Base-by-base conservation (phyloP, 768 basidiomycete genomes). In the Gymnopilus dilepis region DNA sequence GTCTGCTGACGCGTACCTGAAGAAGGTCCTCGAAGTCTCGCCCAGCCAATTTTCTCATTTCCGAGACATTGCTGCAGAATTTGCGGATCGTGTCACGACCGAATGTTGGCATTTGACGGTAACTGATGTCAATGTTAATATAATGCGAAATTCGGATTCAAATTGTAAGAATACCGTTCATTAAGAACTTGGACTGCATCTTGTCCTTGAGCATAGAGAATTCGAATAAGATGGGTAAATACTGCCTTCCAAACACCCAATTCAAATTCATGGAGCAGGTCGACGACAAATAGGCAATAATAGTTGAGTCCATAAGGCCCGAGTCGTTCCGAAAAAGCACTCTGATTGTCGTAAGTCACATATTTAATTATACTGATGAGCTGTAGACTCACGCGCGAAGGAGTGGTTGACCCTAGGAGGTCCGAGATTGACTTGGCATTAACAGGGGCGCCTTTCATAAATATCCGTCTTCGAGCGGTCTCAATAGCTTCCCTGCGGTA, bases 11-110 rank as follows among this genome's bases (percentile, higher is more conserved):
- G 26, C 69, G 13, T 45, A 76, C 82, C 73, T 82, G 80, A 0
- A 82, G 66, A 1, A 81, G 59, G 40, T 83, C 79, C 52, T 82
- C 77, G 54, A 76, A 82, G 47, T 82, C 76, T 0, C 74, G 64
- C 1, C 72, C 81, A 6, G 75, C 74, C 2, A 75, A 56, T 30
- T 77, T 72, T 38, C 74, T 74, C 71, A 79, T 72, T 15, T 73
- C 73, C 0, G 76, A 73, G 0, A 74, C 69, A 59, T 80, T 78
- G 0, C 45, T 52, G 17, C 64, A 48, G 56, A 82, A 82, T 11
- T 64, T 57, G 0, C 75, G 70, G 7, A 83, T 83, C 0, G 74
- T 73, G 5, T 62, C 69, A 1, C 65, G 54, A 0, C 76, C 75
- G 61, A 75, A 77, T 15, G 72, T 69, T 19, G 73, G 62, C 1